Evolutionary conservation across 768 basidiomycete species (phyloP).

Genomic region (Amanita exitialis): DNA sequence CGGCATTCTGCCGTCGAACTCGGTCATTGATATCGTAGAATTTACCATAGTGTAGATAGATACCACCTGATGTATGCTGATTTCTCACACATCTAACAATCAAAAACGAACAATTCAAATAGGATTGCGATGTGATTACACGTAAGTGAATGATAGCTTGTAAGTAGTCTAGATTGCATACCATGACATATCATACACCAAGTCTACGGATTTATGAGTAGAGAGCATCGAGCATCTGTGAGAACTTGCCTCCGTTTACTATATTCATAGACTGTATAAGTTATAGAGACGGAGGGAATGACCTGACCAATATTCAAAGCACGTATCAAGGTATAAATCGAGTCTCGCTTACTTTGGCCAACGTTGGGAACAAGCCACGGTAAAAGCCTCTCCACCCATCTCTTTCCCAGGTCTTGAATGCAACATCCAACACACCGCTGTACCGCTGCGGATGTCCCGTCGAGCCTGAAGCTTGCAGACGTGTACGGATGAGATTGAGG

Average conservation of each 20-base stretch:
- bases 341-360: conserved; percentile 63
- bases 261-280: conserved; percentile 90
- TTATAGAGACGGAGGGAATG: conserved; percentile 93
- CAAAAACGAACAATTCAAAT: not conserved
- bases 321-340: not conserved
- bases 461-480: conserved; percentile 93
- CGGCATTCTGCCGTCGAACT: not conserved
- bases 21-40: conserved; percentile 3
- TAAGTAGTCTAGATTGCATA: conserved; percentile 9
- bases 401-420: conserved; percentile 62
- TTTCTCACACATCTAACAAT: not conserved
- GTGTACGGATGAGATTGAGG: conserved; percentile 84
- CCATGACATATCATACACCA: conserved; percentile 37
- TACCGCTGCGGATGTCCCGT: conserved; percentile 91
- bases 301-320: conserved; percentile 39
- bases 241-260: conserved; percentile 62
- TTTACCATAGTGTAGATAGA: not conserved
- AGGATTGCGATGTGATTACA: conserved; percentile 7
- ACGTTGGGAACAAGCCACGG: conserved; percentile 81
- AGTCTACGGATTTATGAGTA: conserved; percentile 30
- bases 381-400: conserved; percentile 96
- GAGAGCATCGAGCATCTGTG: conserved; percentile 1
- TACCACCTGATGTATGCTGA: not conserved
- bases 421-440: conserved; percentile 81
- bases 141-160: not conserved